Base-by-base conservation (phyloP, 495 filamentous ascomycete genomes). In the Cercophora samala region DNA sequence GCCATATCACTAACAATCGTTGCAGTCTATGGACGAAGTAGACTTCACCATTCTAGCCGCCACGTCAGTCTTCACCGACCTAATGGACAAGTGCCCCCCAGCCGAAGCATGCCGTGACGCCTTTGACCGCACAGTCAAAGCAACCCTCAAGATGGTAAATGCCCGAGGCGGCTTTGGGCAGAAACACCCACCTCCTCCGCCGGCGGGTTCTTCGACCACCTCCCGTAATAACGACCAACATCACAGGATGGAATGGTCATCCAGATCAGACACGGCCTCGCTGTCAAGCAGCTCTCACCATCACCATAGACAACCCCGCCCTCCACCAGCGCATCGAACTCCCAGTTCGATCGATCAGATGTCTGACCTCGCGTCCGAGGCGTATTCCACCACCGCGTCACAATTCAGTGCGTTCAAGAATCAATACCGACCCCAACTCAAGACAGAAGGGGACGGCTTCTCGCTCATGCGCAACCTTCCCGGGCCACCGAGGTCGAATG, bases 31-130 rank as follows among this genome's bases (percentile, higher is more conserved):
- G 77, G 93, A 97, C 69, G 94, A 97, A 73, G 92, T 98, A 21
- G 94, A 98, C 73, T 96, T 96, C 73, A 97, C 94, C 11, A 91
- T 97, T 22, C 85, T 97, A 61, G 92, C 93, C n/a, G 94, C 93
- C 23, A 97, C 90, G 19, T 97, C 77, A 2, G 71, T 78, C 6
- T 79, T 83, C 60, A 74, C 78, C 3, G 78, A 80, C 60, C 68
- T 78, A 58, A 82, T 82, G 54, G 74, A 77, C 21, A 76, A 78
- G 29, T 80, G 81, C 59, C 79, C 72, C 18, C 77, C 78, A 1
- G 75, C 81, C n/a, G 81, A 78, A 29, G 70, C 94, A n/a, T 98
- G 94, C 72, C 86, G 93, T 2, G 94, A 97, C 75, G 93, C 94
- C 15, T 97, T 98, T 77, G 93, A 96, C 69, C 88, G 94, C 55